Evolutionary conservation across 352 stramenopile genomes (phyloP).

Genomic region (Hyaloperonospora brassicae): DNA sequence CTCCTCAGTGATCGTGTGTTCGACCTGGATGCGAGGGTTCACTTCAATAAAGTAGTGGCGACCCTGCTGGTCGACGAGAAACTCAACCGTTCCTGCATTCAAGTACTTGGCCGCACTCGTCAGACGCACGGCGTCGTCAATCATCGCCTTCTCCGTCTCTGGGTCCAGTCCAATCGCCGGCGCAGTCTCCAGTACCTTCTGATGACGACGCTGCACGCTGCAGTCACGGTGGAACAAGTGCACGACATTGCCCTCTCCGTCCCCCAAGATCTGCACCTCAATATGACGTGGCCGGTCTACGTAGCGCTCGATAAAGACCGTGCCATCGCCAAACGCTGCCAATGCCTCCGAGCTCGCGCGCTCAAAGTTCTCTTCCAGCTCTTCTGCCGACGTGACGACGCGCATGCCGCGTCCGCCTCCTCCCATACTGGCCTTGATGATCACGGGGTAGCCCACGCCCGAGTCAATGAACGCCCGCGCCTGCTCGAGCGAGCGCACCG

Average conservation of each 20-base stretch:
- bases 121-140: slow-evolving; percentile 88
- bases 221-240: slow-evolving; percentile 96
- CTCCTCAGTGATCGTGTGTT: slow-evolving; percentile 90
- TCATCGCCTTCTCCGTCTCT: slow-evolving; percentile 86
- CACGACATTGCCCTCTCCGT: slow-evolving; percentile 91
- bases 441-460: slow-evolving; percentile 90
- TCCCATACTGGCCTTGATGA: slow-evolving; percentile 97
- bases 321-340: slow-evolving; percentile 91
- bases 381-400: slow-evolving; percentile 73
- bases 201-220: slow-evolving; percentile 95
- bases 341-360: slow-evolving; percentile 80
- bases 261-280: slow-evolving; percentile 96
- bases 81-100: slow-evolving; percentile 97
- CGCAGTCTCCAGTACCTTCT: slow-evolving; percentile 96
- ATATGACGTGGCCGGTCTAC: slow-evolving; percentile 94
- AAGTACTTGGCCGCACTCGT: slow-evolving; percentile 89
- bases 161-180: slow-evolving; percentile 80
- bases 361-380: slow-evolving; percentile 86
- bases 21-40: slow-evolving; percentile 96
- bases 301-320: slow-evolving; percentile 95
- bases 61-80: slow-evolving; percentile 91
- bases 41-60: slow-evolving; percentile 98
- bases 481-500: slow-evolving; percentile 84
- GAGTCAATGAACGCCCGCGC: slow-evolving; percentile 87
- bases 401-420: slow-evolving; percentile 96